Evolutionary conservation across 140 eudicot genomes (phyloP).

Genomic region (Anethum foeniculum): DNA sequence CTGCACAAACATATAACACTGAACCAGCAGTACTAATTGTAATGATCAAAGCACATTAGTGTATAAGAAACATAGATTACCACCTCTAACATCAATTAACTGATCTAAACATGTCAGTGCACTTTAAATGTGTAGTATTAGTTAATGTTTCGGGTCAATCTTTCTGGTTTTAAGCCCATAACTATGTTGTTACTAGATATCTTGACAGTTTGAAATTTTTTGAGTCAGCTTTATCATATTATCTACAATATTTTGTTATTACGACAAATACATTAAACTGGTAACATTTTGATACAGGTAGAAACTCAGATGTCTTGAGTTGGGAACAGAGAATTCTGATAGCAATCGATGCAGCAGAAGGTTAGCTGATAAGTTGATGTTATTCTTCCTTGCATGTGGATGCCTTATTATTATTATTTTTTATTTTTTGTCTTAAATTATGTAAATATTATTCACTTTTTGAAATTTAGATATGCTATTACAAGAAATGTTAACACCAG

Average conservation of each 20-base stretch:
- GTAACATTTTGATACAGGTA: neutral
- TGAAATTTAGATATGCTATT: neutral
- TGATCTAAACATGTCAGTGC: neutral
- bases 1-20: no score
- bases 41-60: no score
- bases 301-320: neutral
- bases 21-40: no score
- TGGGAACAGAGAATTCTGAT: neutral
- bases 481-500: conserved; percentile 2
- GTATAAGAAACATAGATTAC: no score
- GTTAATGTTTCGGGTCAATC: neutral
- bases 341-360: neutral
- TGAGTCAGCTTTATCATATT: neutral
- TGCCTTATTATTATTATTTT: neutral
- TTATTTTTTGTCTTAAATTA: neutral
- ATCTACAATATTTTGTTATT: neutral
- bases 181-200: neutral
- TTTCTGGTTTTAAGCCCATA: neutral
- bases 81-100: neutral
- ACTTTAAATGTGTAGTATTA: neutral
- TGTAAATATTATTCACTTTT: neutral
- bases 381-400: neutral
- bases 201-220: neutral
- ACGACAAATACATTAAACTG: neutral
- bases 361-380: neutral